Conservation (phyloP, 345 rosid species). For the Rhizophora mangle region DNA sequence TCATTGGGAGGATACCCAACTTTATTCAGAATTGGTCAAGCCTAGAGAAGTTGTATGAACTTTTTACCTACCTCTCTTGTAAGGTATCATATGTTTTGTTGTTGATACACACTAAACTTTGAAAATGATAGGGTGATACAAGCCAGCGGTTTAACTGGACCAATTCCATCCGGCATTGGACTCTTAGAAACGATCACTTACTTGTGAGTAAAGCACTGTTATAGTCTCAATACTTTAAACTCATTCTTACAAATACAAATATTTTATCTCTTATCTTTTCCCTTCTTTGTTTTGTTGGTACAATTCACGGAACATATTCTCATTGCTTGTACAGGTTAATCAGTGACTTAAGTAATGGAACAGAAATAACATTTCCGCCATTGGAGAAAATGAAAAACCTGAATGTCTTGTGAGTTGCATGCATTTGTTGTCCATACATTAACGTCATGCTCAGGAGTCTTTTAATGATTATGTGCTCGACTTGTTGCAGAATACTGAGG, state of each 20-base stretch:
- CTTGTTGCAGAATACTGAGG: constrained; percentile 46
- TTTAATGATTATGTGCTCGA: neutral
- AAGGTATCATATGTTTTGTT: neutral
- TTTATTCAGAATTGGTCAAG: constrained; percentile 53
- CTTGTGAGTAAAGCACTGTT: constrained; percentile 21
- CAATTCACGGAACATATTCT: too few relatives aligned
- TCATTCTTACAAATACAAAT: neutral
- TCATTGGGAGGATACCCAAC: constrained; percentile 48
- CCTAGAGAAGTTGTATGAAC: constrained; percentile 44
- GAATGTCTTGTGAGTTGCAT: constrained; percentile 8
- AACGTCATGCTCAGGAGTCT: neutral
- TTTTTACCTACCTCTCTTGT: neutral
- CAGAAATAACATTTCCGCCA: constrained; percentile 2
- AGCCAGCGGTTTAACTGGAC: constrained; percentile 57
- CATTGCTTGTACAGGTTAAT: constrained; percentile 44
- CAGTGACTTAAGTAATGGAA: constrained; percentile 18
- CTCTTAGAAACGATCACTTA: constrained; percentile 20
- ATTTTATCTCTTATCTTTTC: neutral
- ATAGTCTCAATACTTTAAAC: too few relatives aligned
- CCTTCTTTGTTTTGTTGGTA: neutral
- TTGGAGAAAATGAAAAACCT: constrained; percentile 6
- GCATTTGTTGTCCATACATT: neutral
- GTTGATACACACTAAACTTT: neutral
- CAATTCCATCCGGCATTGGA: constrained; percentile 38
- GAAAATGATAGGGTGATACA: constrained; percentile 32